phyloP scores from a whole-genome alignment of 345 rosid genomes.

The Rhizophora apiculata region DNA sequence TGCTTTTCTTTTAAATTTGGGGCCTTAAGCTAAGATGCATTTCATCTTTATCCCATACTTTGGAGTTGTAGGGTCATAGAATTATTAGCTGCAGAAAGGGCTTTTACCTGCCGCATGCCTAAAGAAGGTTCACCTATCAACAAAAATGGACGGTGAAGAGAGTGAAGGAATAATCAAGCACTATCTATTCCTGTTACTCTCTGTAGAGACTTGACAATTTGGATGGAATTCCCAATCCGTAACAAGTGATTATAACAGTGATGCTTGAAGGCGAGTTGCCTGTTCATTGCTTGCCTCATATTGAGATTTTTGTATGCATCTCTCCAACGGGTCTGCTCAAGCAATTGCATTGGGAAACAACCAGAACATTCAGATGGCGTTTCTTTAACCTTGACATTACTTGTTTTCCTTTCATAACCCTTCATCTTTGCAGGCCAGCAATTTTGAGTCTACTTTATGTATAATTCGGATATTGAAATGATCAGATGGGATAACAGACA shows the following conservation, averaged over 20 bases:
- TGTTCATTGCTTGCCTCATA: not conserved
- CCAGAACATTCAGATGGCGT: not conserved
- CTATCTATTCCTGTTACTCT: not conserved
- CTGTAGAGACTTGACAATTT: not conserved
- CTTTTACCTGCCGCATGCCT: too few species aligned
- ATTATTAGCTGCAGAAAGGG: too few species aligned
- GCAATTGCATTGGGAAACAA: not conserved
- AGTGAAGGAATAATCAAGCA: slow-evolving; percentile 2
- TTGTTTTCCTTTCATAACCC: not conserved
- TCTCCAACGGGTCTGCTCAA: slow-evolving; percentile 2
- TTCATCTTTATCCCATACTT: not conserved
- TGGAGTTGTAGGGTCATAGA: not conserved
- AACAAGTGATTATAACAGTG: not conserved
- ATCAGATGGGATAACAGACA: too few species aligned
- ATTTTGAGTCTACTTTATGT: too few species aligned
- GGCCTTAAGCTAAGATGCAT: not conserved
- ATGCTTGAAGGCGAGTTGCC: slow-evolving; percentile 17
- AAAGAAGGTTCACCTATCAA: not conserved
- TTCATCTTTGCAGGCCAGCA: not conserved
- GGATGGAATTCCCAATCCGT: slow-evolving; percentile 8
- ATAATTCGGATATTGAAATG: too few species aligned
- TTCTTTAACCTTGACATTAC: not conserved
- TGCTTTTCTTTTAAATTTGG: not conserved
- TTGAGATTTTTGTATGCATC: not conserved
- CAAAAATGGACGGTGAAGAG: not conserved